A percentile compares a stretch with the other conserved stretches of the same genome.
Conservation (phyloP, 2,329 filamentous ascomycete genomes). For the Fusarium sp. region DNA sequence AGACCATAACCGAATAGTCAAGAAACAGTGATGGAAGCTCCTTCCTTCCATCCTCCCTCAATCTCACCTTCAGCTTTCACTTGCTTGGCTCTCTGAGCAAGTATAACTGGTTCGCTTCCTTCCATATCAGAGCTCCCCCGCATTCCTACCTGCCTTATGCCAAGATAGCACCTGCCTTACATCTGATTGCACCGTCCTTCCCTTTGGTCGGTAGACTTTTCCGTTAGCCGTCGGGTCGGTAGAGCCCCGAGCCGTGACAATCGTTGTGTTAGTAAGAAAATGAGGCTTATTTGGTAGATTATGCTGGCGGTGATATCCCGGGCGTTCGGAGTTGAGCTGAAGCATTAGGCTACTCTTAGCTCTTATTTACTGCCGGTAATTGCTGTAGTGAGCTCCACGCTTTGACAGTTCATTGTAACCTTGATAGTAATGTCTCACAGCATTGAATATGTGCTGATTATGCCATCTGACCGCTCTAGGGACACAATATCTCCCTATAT, state of each 20-base stretch:
- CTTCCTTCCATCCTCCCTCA: neutral
- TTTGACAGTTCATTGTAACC: neutral
- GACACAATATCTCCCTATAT: neutral
- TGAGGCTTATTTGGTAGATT: conserved; percentile 11
- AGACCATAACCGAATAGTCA: neutral
- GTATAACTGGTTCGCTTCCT: conserved; percentile 27
- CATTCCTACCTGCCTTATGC: conserved; percentile 9
- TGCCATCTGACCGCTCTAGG: neutral
- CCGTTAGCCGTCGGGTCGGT: conserved; percentile 31
- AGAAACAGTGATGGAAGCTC: neutral
- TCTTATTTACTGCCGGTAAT: conserved; percentile 4
- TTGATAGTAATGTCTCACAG: neutral
- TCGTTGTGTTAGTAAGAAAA: neutral
- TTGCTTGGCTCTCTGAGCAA: conserved; percentile 14
- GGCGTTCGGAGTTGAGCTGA: conserved; percentile 28
- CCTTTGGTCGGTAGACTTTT: conserved; percentile 33
- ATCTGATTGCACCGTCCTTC: neutral
- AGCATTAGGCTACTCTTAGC: neutral
- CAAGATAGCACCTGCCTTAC: neutral
- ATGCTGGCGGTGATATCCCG: conserved; percentile 32
- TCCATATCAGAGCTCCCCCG: conserved; percentile 24
- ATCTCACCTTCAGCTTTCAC: conserved; percentile 2
- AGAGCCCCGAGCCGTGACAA: conserved; percentile 19
- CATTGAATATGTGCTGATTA: neutral
- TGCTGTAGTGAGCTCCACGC: conserved; percentile 4